Base-by-base conservation (phyloP, 2,329 filamentous ascomycete species). In the Exserohilum rostratum region DNA sequence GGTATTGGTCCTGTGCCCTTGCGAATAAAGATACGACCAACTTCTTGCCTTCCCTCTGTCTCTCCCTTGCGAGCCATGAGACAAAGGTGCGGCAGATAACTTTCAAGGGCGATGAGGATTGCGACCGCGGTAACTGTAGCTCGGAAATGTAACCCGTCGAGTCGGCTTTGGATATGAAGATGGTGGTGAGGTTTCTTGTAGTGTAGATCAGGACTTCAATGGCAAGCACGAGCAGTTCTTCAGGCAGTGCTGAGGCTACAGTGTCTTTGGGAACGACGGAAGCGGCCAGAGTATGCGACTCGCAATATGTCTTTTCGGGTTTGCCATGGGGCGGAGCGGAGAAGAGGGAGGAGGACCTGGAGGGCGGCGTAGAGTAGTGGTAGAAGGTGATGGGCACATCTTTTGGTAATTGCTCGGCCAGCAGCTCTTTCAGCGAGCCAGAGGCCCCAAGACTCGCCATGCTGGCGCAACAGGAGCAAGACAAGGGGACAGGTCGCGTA, bases 131-230 rank as follows among this genome's bases (percentile, higher is more conserved):
- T 0, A 90, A 79, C 15, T 84, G 78, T 31, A 93, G 79, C 2
- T 89, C 80, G 62, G 87, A 81, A 9, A 97, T 78, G 71, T 91
- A 96, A 20, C 96, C 95, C 0, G 93, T 97, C 9, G 95, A 97
- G 77, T 99, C 95, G 44, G 95, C 95, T 76, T 99, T 99, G 60
- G 93, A 93, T 20, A 99, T 89, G 73, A 99, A 99, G 49, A 98
- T 83, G 3, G 90, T 97, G 1, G 90, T 96, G 20, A 91, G 84
- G 65, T 85, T 84, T 40, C 85, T 84, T 0, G 93, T 96, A 0
- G 77, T 90, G 76, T 96, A 99, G 56, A 99, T 84, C 65, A 95
- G 83, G 46, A 97, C 82, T 72, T 99, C 95, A 59, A 99, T 83
- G 13, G 90, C 93, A 54, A 96, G 87, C 7, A 93, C 82, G 6